These are phyloP conservation scores for Cercospora berteroae DNA, from an alignment of 2,329 filamentous ascomycete species.

Conservation along the genomic window DNA sequence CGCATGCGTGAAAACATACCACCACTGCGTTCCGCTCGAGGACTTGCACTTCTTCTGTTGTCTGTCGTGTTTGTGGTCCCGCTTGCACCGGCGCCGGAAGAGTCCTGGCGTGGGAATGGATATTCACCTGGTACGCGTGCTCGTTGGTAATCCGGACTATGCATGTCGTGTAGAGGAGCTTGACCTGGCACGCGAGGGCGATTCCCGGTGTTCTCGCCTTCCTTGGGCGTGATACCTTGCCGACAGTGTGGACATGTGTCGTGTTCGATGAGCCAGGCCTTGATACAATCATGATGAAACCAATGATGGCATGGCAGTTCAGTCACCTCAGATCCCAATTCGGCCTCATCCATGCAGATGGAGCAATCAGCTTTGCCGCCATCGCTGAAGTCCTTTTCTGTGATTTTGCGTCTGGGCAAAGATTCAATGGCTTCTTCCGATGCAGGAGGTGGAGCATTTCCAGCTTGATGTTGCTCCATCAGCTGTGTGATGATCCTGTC, in stretches of 20 bases:
- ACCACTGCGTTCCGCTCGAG: slow-evolving; percentile 17
- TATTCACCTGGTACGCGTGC: slow-evolving; percentile 25
- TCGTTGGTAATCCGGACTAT: slow-evolving; percentile 27
- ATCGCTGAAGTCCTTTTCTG: slow-evolving; percentile 67
- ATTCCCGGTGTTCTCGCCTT: slow-evolving; percentile 23
- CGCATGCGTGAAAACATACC: slow-evolving; percentile 37
- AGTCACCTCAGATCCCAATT: slow-evolving; percentile 69
- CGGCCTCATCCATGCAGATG: slow-evolving; percentile 88
- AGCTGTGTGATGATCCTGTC: slow-evolving; percentile 84
- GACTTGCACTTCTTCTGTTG: slow-evolving; percentile 16
- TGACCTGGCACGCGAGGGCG: slow-evolving; percentile 30
- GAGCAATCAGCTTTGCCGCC: slow-evolving; percentile 78
- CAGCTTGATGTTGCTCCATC: slow-evolving; percentile 77
- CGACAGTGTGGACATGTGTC: slow-evolving; percentile 88
- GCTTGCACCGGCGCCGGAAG: slow-evolving; percentile 19
- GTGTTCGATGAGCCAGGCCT: slow-evolving; percentile 82
- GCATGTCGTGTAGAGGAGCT: slow-evolving; percentile 35
- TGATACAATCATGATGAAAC: slow-evolving; percentile 84
- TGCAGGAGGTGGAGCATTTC: slow-evolving; percentile 79
- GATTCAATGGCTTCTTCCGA: slow-evolving; percentile 69
- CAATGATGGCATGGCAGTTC: slow-evolving; percentile 86
- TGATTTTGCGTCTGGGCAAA: slow-evolving; percentile 64
- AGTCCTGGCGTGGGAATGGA: slow-evolving; percentile 22
- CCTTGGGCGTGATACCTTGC: slow-evolving; percentile 49
- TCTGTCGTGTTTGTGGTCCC: slow-evolving; percentile 27